A percentile compares a stretch with the other conserved stretches of the same genome.
Conservation (phyloP, 1,284 basidiomycete genomes). For the Sporisorium iseilematis-ciliati region DNA sequence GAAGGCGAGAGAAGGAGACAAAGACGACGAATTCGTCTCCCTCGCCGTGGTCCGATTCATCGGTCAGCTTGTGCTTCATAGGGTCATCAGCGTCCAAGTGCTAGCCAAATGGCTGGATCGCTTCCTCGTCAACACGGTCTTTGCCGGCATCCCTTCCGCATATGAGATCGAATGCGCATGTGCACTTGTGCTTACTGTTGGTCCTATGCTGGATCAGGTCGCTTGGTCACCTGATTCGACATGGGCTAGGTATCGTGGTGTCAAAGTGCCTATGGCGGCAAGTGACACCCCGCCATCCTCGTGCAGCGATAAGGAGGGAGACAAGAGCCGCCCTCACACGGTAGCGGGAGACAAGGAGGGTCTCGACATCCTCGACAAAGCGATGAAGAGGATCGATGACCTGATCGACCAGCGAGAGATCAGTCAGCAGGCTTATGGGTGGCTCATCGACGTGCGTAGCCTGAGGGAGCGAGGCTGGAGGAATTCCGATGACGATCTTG, state of each 20-base stretch:
- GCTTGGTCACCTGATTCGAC: too few species aligned
- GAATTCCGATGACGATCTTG: constrained; percentile 5
- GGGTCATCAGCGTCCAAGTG: constrained; percentile 10
- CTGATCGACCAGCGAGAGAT: constrained; percentile 21
- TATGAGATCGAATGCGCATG: constrained; percentile 63
- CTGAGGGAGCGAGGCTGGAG: constrained; percentile 33
- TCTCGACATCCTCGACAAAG: constrained; percentile 3
- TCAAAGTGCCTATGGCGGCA: neutral
- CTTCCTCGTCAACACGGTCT: constrained; percentile 53
- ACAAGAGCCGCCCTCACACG: neutral
- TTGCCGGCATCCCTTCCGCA: constrained; percentile 52
- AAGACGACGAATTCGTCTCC: constrained; percentile 21
- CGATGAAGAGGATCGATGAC: constrained; percentile 27
- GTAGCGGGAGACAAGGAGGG: neutral
- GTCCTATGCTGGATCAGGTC: constrained; percentile 37
- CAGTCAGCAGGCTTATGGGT: constrained; percentile 23
- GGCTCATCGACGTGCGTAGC: constrained; percentile 32
- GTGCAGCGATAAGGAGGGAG: neutral
- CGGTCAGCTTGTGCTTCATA: constrained; percentile 43
- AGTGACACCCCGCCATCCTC: neutral
- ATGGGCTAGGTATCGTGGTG: neutral
- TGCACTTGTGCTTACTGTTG: constrained; percentile 54
- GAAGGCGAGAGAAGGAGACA: constrained; percentile 24
- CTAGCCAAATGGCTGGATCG: constrained; percentile 53
- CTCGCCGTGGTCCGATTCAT: constrained; percentile 34